Base-by-base conservation (phyloP, 805 yeast species). In the Hermanozyma aechmeae region DNA sequence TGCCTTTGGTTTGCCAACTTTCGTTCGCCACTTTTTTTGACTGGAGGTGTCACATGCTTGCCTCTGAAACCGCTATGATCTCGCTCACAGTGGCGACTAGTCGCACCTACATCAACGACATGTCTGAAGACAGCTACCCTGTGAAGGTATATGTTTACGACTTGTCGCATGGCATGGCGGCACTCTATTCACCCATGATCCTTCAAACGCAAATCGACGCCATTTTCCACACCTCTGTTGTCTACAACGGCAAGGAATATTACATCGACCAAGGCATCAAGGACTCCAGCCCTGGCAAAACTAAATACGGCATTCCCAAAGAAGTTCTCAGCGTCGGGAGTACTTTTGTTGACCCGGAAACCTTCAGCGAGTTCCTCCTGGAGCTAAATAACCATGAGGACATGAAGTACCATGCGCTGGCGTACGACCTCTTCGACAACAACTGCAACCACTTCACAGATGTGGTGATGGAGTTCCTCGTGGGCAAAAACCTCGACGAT, bases 371-470 rank as follows among this genome's bases (percentile, higher is more conserved):
- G 27, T 77, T 63, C 43, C 38, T 77, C 16, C 58, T 56, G 3
- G 79, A 76, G 25, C 48, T 76, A 16, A 46, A 51, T 18, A 38
- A 43, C 26, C 58, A 56, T 32, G 58, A 58, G 8, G 52, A 50
- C n/a, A 31, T 32, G 27, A 68, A 63, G 33, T 75, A 62, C 40
- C 47, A 58, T 11, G 66, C 73, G 6, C 57, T 55, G 6, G 56
- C 51, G 22, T 77, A 77, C 51, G 73, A 74, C 38, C 48, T 77
- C 33, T 73, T 77, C 34, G 63, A 65, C 30, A 76, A 76, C 50
- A 77, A 77, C 44, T 77, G 85, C 50, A 77, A 77, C 51, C 78
- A 79, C 50, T 76, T 78, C 51, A 63, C 79, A 13, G 68, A 76
- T 39, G 74, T 67, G 25, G 44, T 71, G 32, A 43, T 71, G 24